Evolutionary conservation across 192 early-diverging fungal genomes (phyloP), one percentile per base, ranked within the genome.

Genomic region (Coemansia sp.): DNA sequence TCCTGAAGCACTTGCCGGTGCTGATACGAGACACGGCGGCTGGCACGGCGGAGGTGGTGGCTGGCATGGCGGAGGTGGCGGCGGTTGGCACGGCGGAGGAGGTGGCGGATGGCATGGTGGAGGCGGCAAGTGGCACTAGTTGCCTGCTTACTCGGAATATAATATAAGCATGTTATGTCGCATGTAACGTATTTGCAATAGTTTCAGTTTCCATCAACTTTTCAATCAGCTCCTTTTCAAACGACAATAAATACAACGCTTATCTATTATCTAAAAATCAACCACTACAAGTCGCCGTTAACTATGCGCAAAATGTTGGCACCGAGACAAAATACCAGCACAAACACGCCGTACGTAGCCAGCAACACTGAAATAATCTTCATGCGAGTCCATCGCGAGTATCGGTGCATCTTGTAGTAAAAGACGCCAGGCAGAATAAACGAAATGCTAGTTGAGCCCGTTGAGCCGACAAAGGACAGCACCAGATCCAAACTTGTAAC

Each of bases 341-440:
- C 85, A 36, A 88, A 63, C 25, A 82, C 62, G 4, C 96, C 96
- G 66, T 92, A 90, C 4, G 70, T 17, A 0, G 82, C 73, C 36
- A 98, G 49, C 24, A 68, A 64, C 3, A 89, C 78, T 4, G 93
- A 83, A 14, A 82, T 58, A 6, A 90, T 64, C 66, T 92, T 92
- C 72, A 84, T 84, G 9, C 61, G 37, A 15, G 81, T 79, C 90
- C 89, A 92, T 5, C 82, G 76, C 31, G 81, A 67, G 51, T 82
- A 62, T 56, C 82, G 68, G 56, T 89, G 87, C 46, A 95, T 61
- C 76, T 92, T 94, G 81, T 88, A 94, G 80, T 97, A 98, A 61
- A 97, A 93, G 10, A 91, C 42, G 3, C 94, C 93, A 0, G 97
- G 97, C 17, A 99, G 78, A 60, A 99, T 99, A 71, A 97, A 98